A percentile compares a stretch with the other conserved stretches of the same genome.
Conservation (phyloP, 73 alveolate genomes). For the Stentor roeselii region DNA sequence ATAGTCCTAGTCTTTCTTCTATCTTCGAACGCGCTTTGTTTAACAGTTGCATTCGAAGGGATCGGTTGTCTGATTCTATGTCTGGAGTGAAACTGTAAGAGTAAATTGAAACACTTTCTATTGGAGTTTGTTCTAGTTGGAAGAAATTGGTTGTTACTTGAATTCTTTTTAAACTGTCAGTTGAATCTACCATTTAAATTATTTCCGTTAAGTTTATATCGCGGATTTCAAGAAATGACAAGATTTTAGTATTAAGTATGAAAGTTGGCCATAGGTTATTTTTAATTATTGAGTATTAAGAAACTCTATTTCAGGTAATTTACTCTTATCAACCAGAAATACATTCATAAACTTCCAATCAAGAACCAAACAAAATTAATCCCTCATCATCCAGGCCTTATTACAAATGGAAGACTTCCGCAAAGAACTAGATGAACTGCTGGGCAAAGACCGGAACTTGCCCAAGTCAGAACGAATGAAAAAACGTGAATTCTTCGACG, state of each 20-base stretch:
- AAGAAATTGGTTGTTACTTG: conserved; percentile 3
- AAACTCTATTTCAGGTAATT: background rate
- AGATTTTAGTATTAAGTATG: background rate
- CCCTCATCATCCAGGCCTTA: too few species aligned
- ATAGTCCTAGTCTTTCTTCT: background rate
- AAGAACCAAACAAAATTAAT: too few species aligned
- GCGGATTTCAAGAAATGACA: too few species aligned
- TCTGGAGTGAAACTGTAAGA: background rate
- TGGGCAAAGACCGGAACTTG: conserved; percentile 90
- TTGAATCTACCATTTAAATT: background rate
- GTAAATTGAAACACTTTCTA: background rate
- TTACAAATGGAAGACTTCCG: conserved; percentile 73
- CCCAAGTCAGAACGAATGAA: conserved; percentile 67
- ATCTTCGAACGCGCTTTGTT: background rate
- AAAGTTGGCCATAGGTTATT: too few species aligned
- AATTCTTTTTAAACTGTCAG: background rate
- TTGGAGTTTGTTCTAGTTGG: background rate
- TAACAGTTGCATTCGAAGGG: background rate
- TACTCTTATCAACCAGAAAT: background rate
- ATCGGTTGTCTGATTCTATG: conserved; percentile 3
- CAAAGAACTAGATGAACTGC: conserved; percentile 74
- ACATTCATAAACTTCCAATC: too few species aligned
- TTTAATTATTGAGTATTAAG: background rate
- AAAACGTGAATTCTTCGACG: conserved; percentile 85
- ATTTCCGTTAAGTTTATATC: too few species aligned